These are phyloP conservation scores for Acer negundo DNA, from an alignment of 345 rosid species.

Conservation along the genomic window DNA sequence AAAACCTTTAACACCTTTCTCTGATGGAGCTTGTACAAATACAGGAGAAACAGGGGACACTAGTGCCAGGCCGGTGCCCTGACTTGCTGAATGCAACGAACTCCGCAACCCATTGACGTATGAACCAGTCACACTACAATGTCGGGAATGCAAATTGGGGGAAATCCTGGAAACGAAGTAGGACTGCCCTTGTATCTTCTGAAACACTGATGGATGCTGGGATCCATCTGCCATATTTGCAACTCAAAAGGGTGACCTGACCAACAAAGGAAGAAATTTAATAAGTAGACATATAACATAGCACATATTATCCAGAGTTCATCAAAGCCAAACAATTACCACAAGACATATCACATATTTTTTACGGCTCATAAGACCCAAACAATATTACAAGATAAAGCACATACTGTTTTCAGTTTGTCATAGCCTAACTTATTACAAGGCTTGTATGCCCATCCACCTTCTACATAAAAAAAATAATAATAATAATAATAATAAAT, in stretches of 20 bases:
- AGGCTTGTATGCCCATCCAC: background rate
- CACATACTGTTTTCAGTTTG: background rate
- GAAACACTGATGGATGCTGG: conserved; percentile 51
- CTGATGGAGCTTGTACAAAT: conserved; percentile 49
- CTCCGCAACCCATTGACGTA: conserved; percentile 34
- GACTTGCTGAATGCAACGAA: conserved; percentile 34
- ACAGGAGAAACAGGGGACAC: conserved; percentile 37
- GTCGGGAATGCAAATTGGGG: conserved; percentile 28
- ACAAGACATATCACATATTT: background rate
- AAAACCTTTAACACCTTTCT: conserved; percentile 41
- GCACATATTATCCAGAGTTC: background rate
- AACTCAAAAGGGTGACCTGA: conserved; percentile 37
- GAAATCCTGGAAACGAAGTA: conserved; percentile 41
- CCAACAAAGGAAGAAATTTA: conserved; percentile 20
- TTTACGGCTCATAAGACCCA: background rate
- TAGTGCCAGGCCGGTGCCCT: conserved; percentile 30
- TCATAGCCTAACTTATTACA: background rate
- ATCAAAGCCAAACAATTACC: background rate
- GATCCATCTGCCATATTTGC: conserved; percentile 62
- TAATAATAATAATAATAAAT: no score
- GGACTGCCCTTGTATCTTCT: conserved; percentile 57
- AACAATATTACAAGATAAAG: background rate
- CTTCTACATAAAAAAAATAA: background rate
- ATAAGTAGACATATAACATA: background rate
- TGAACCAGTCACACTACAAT: conserved; percentile 20